Percentiles rank a stretch among this genome's conserved stretches.
phyloP scores from a whole-genome alignment of 441 rosid species.

The Lepidium campestre region DNA sequence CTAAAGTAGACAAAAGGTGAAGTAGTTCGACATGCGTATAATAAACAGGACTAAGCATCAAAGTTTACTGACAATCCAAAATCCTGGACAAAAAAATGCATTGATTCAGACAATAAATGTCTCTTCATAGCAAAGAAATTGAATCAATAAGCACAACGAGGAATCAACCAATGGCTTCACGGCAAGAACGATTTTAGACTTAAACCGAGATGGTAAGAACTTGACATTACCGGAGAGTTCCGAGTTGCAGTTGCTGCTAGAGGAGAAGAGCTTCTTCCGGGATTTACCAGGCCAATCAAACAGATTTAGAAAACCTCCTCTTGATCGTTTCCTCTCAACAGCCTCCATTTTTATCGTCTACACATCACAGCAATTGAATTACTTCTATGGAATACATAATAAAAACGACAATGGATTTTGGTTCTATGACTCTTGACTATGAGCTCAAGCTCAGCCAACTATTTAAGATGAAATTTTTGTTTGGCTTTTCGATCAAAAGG shows the following conservation, averaged over 20 bases:
- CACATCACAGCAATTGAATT: conserved; percentile 8
- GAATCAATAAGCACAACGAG: neutral
- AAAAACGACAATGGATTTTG: neutral
- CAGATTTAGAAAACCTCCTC: conserved; percentile 59
- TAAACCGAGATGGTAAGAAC: neutral
- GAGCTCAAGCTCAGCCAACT: neutral
- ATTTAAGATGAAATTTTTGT: neutral
- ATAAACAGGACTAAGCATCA: neutral
- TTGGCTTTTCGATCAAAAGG: neutral
- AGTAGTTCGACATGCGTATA: neutral
- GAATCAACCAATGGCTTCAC: neutral
- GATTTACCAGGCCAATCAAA: conserved; percentile 93
- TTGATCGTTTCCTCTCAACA: conserved; percentile 55
- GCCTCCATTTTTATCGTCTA: conserved; percentile 57
- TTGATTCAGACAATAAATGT: neutral
- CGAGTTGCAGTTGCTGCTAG: neutral
- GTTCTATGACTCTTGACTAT: neutral
- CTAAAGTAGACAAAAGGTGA: neutral
- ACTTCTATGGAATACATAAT: neutral
- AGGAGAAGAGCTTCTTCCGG: conserved; percentile 72
- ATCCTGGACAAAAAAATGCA: neutral
- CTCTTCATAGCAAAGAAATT: neutral
- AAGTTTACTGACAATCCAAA: neutral
- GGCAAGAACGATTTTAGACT: neutral
- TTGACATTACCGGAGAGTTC: conserved; percentile 14